Evolutionary conservation across 257 asterid species (phyloP), one percentile per base, ranked within the genome.

Genomic region (Salvia hispanica): DNA sequence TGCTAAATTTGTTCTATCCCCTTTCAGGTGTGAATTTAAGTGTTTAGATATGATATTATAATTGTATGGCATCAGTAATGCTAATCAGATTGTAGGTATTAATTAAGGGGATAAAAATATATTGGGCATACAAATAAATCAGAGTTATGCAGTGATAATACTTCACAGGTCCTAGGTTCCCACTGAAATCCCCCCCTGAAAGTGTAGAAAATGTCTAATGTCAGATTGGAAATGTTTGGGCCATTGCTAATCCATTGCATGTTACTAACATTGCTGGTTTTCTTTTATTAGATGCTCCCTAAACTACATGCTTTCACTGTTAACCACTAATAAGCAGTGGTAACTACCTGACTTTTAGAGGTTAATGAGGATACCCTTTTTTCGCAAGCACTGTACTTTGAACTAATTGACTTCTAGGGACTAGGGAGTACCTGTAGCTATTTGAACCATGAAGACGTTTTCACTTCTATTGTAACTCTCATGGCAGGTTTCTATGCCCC

Each of bases 401-500:
- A 10, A 50, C 62, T 66, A 21, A n/a, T 63, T 64, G 33, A 48
- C 66, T 48, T 67, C 25, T 8, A 39, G 58, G 59, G 58, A 12
- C 57, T 45, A 43, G 57, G 39, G 51, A 6, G 51, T 59, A n/a
- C 14, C 55, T 62, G 63, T 37, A 52, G 66, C 39, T 62, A 46
- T 52, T 75, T 50, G 67, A 58, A 40, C 6, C 8, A 34, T 57
- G 50, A 63, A 54, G 56, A 37, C 53, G 46, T 6, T 12, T 74
- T 67, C 36, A 46, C 37, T 25, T 59, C 69, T 76, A 28, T 71
- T 39, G 31, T 7, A 53, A 62, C 54, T 71, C 50, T 39, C 72
- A 14, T 83, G 72, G 53, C 89, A 93, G 97, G 99, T 67, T 93
- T 81, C 74, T 86, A 74, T 77, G 92, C 99, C 55, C 99, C 99